Conservation (phyloP, 2,329 filamentous ascomycete species). For the Botryotinia convoluta region DNA sequence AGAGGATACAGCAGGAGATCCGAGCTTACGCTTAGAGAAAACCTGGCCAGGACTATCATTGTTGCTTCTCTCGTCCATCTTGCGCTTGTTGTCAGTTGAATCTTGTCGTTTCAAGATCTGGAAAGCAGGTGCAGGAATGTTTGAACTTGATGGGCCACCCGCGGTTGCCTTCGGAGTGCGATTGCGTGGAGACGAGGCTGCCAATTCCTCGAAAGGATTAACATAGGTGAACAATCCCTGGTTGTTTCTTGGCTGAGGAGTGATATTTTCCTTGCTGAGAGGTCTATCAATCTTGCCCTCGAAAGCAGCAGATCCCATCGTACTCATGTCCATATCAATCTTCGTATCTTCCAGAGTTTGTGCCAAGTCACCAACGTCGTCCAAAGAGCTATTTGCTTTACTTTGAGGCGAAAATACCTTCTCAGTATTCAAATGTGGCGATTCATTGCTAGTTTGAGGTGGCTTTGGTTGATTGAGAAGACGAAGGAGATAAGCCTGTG, state of each 20-base stretch:
- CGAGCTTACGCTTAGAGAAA: constrained; percentile 34
- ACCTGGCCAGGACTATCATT: constrained; percentile 33
- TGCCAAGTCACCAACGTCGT: constrained; percentile 40
- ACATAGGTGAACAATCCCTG: constrained; percentile 61
- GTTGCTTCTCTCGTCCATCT: constrained; percentile 32
- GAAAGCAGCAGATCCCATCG: constrained; percentile 32
- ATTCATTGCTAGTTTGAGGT: constrained; percentile 49
- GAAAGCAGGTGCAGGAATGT: constrained; percentile 30
- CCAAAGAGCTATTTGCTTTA: constrained; percentile 39
- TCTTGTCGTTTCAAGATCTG: constrained; percentile 39
- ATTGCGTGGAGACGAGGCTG: constrained; percentile 62
- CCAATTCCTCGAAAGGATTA: constrained; percentile 70
- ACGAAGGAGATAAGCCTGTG: constrained; percentile 81
- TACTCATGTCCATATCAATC: constrained; percentile 40
- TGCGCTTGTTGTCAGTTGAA: constrained; percentile 34
- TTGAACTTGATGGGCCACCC: constrained; percentile 40
- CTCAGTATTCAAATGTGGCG: constrained; percentile 30
- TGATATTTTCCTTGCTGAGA: constrained; percentile 30
- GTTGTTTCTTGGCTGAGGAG: constrained; percentile 24
- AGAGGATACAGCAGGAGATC: constrained; percentile 30
- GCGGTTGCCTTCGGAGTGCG: constrained; percentile 48
- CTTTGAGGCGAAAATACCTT: constrained; percentile 41
- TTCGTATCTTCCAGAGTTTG: constrained; percentile 45
- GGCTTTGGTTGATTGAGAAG: constrained; percentile 78
- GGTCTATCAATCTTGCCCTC: constrained; percentile 23